Evolutionary conservation across 345 rosid species (phyloP), one percentile per base, ranked within the genome.

Genomic region (Cardamine occulta): DNA sequence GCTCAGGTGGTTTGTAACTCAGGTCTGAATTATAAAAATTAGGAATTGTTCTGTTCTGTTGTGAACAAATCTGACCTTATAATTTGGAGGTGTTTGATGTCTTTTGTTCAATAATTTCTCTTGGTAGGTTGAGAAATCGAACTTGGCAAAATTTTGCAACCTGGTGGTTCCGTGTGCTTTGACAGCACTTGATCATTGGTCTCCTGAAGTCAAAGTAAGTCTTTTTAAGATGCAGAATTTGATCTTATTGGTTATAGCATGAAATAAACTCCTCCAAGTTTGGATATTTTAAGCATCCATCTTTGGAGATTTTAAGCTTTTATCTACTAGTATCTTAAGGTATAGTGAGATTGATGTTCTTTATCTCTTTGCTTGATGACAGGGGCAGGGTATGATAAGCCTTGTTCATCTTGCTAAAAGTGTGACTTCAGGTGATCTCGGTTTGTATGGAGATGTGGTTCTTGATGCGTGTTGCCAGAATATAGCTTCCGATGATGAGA

Each of bases 381-480:
- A 94, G 98, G 89, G 88, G 15, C 97, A 94, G 78, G 97, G 99
- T 59, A 89, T 90, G 92, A 84, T 92, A 80, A 79, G 84, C 70
- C 82, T 90, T 68, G 79, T 83, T 55, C 88, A 89, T 72, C 77
- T 92, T 2, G 93, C 84, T 0, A 89, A 82, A 74, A 86, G 82
- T 71, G 89, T 89, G 78, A 84, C 78, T 84, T 79, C 84, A 11
- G 68, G 79, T 55, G 96, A 88, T 70, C 80, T 91, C 47, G 75
- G 87, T 62, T 67, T 57, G 65, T 94, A 84, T 57, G 88, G 68
- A 72, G 96, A 89, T 73, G 97, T 83, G 39, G 87, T 88, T 82
- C 97, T 92, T 68, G 97, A 95, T 81, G 96, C 91, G 0, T 92
- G 99, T 83, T 89, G 93, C 78, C 89, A 90, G 78, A 92, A 95